Conservation (phyloP, 139 green algal species). For the Coelastrella sp. region DNA sequence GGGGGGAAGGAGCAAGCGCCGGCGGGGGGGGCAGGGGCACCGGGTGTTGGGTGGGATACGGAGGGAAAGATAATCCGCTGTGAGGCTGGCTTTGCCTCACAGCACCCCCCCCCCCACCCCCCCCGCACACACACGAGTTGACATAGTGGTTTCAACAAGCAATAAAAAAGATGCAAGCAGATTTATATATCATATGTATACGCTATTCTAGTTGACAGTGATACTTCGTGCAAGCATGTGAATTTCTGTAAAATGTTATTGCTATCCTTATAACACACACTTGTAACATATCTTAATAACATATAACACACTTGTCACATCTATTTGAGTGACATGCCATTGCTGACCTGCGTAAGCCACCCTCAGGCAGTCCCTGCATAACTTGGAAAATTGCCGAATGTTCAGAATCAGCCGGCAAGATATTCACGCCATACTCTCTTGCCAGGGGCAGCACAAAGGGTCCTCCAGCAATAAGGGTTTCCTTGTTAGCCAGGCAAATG, state of each 20-base stretch:
- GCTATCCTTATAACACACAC: not conserved
- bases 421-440: conserved; percentile 90
- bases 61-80: too few species aligned
- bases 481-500: conserved; percentile 99
- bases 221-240: not conserved
- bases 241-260: not conserved
- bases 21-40: too few species aligned
- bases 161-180: too few species aligned
- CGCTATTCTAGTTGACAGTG: too few species aligned
- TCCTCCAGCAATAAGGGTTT: conserved; percentile 97
- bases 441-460: conserved; percentile 95
- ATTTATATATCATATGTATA: too few species aligned
- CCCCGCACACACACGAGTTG: too few species aligned
- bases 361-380: conserved; percentile 88
- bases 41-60: too few species aligned
- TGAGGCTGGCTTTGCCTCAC: too few species aligned
- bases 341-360: conserved; percentile 80
- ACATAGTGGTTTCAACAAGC: too few species aligned
- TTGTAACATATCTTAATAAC: not conserved
- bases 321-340: not conserved
- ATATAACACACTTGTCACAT: not conserved
- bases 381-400: conserved; percentile 98
- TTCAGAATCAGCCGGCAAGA: conserved; percentile 98
- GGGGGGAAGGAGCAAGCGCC: too few species aligned
- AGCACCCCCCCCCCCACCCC: too few species aligned